phyloP scores from a whole-genome alignment of 768 basidiomycete genomes.

The Mrakia blollopis region DNA sequence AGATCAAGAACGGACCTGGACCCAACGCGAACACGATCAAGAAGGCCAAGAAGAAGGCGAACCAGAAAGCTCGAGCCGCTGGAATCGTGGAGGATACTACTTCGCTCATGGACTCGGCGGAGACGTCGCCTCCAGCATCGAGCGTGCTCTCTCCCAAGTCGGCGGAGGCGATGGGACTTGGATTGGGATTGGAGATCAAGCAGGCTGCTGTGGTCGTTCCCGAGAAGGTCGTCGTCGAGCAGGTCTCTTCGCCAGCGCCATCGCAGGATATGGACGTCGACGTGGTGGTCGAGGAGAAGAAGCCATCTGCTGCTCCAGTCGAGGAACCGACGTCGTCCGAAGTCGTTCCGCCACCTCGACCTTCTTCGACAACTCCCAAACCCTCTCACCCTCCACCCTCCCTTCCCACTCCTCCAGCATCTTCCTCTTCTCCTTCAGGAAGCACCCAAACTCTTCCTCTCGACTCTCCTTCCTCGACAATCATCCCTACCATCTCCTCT shows the following conservation, averaged over 20 bases:
- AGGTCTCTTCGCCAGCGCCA: not conserved
- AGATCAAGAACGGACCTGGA: constrained; percentile 15
- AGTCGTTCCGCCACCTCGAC: not conserved
- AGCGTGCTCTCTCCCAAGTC: not conserved
- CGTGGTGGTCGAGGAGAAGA: not conserved
- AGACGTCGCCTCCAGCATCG: not conserved
- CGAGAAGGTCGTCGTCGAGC: not conserved
- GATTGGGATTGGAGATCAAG: not conserved
- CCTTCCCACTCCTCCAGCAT: not conserved
- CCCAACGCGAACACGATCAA: not conserved
- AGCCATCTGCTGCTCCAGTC: not conserved
- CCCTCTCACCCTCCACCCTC: not conserved
- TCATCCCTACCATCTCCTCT: not conserved
- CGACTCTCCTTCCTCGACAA: constrained; percentile 3
- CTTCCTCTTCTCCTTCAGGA: not conserved
- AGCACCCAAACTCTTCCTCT: not conserved
- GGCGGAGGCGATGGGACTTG: not conserved
- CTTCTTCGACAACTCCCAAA: constrained; percentile 2
- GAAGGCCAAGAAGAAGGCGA: constrained; percentile 14
- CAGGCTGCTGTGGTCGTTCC: not conserved
- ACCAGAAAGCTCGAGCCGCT: not conserved
- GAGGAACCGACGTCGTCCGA: not conserved
- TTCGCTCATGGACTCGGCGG: not conserved
- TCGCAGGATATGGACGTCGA: not conserved
- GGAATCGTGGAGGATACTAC: not conserved